A percentile compares a stretch with the other conserved stretches of the same genome.
Evolutionary conservation across 495 filamentous ascomycete genomes (phyloP).

Genomic region (Parmelia sp.): DNA sequence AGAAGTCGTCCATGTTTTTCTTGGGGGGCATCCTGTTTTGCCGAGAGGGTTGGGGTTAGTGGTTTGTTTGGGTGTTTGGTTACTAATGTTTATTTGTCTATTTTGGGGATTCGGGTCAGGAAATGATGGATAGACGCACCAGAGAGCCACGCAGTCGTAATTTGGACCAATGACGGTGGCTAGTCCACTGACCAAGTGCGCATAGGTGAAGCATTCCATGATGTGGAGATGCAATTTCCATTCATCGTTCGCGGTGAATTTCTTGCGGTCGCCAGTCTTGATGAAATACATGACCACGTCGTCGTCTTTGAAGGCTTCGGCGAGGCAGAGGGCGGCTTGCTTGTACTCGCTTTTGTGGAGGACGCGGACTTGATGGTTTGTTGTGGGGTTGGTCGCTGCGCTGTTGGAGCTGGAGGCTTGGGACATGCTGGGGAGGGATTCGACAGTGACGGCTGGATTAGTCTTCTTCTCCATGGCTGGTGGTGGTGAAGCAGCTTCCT

Average conservation of each 20-base stretch:
- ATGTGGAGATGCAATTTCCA: slow-evolving; percentile 70
- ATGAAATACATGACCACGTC: slow-evolving; percentile 65
- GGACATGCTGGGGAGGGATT: slow-evolving; percentile 31
- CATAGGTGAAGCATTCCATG: slow-evolving; percentile 64
- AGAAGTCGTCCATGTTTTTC: slow-evolving; percentile 62
- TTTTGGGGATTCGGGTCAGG: background rate
- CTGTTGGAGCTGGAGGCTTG: slow-evolving; percentile 25
- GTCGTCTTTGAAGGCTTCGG: slow-evolving; percentile 69
- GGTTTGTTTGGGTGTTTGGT: background rate
- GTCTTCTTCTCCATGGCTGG: slow-evolving; percentile 26
- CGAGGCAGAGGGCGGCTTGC: slow-evolving; percentile 59
- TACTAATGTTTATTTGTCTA: too few relatives aligned
- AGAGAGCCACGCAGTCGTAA: slow-evolving; percentile 69
- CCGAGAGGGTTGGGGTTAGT: background rate
- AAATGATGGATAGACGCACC: slow-evolving; percentile 48
- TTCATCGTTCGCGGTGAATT: slow-evolving; percentile 54
- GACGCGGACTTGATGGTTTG: slow-evolving; percentile 43
- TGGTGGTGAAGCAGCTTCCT: slow-evolving; percentile 11
- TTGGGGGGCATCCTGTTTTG: slow-evolving; percentile 66
- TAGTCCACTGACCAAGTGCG: slow-evolving; percentile 63
- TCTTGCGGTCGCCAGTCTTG: slow-evolving; percentile 57
- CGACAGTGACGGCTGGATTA: slow-evolving; percentile 32
- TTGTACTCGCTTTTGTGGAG: slow-evolving; percentile 57
- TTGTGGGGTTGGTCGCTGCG: slow-evolving; percentile 9
- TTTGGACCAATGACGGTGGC: slow-evolving; percentile 66